phyloP scores from a whole-genome alignment of 371 early-diverging fungal genomes.

The Thermomucor indicae-seudaticae region DNA sequence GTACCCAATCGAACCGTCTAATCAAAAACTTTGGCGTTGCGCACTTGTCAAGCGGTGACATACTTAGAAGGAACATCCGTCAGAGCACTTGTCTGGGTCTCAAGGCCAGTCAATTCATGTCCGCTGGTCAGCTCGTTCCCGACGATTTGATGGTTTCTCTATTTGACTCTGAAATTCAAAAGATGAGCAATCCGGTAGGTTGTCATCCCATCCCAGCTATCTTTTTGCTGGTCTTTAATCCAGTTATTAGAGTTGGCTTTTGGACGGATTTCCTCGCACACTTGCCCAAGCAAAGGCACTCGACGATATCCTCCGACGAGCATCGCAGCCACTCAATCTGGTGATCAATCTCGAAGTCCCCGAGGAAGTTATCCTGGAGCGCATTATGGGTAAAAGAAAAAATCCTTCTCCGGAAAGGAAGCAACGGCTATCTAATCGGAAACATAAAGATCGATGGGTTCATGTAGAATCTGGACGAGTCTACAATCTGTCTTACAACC shows the following conservation, averaged over 20 bases:
- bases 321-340: slow-evolving; percentile 67
- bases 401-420: too few relatives aligned
- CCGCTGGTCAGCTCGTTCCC: slow-evolving; percentile 67
- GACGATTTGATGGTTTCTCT: slow-evolving; percentile 78
- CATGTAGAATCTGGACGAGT: slow-evolving; percentile 92
- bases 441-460: slow-evolving; percentile 82
- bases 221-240: slow-evolving; percentile 1
- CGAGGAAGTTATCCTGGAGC: slow-evolving; percentile 81
- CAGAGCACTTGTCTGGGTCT: slow-evolving; percentile 65
- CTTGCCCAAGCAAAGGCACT: slow-evolving; percentile 81
- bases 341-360: slow-evolving; percentile 92
- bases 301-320: slow-evolving; percentile 56
- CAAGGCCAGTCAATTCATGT: slow-evolving; percentile 50
- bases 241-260: slow-evolving; percentile 64
- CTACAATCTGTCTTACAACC: slow-evolving; percentile 92
- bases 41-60: slow-evolving; percentile 80
- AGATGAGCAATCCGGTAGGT: slow-evolving; percentile 38
- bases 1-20: slow-evolving; percentile 82
- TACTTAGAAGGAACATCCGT: slow-evolving; percentile 75
- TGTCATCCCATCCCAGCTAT: neutral
- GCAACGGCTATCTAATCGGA: neutral
- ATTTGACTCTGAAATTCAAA: slow-evolving; percentile 64
- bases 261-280: slow-evolving; percentile 98
- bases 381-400: slow-evolving; percentile 70
- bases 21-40: slow-evolving; percentile 61